A percentile compares a stretch with the other conserved stretches of the same genome.
These are phyloP conservation scores for Cantharellus anzutake DNA, from an alignment of 768 basidiomycete genomes.

Conservation along the genomic window DNA sequence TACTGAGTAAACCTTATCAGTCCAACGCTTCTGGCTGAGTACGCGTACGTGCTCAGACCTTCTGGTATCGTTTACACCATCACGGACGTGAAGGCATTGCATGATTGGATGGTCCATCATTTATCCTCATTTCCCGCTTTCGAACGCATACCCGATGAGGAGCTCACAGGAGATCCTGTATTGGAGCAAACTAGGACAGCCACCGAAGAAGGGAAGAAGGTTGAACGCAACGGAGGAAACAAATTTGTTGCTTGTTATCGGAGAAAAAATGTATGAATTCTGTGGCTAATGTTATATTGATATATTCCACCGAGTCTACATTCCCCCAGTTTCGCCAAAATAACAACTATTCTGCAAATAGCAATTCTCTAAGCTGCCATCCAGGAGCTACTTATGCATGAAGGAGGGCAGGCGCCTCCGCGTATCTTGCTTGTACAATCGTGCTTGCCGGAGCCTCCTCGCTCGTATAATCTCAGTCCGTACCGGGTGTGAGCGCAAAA, in stretches of 20 bases:
- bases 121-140: conserved; percentile 80
- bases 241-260: conserved; percentile 70
- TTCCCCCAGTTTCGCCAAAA: too few relatives aligned
- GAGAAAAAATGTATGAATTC: not conserved
- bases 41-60: conserved; percentile 78
- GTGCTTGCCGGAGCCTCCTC: too few relatives aligned
- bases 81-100: conserved; percentile 87
- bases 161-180: conserved; percentile 57
- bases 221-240: conserved; percentile 73
- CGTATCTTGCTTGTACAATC: too few relatives aligned
- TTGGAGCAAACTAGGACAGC: conserved; percentile 62
- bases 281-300: not conserved
- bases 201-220: conserved; percentile 96
- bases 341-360: too few relatives aligned
- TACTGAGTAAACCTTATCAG: conserved; percentile 12
- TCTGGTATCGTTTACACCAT: conserved; percentile 98
- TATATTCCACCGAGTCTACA: too few relatives aligned
- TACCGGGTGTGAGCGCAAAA: too few relatives aligned
- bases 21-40: conserved; percentile 91
- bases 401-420: too few relatives aligned
- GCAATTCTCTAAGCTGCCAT: too few relatives aligned
- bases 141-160: conserved; percentile 53
- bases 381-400: too few relatives aligned
- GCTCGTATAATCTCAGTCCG: too few relatives aligned
- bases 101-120: conserved; percentile 89